A percentile compares a stretch with the other conserved stretches of the same genome.
phyloP scores from a whole-genome alignment of 495 filamentous ascomycete genomes.

The Hyaloscypha bicolor region DNA sequence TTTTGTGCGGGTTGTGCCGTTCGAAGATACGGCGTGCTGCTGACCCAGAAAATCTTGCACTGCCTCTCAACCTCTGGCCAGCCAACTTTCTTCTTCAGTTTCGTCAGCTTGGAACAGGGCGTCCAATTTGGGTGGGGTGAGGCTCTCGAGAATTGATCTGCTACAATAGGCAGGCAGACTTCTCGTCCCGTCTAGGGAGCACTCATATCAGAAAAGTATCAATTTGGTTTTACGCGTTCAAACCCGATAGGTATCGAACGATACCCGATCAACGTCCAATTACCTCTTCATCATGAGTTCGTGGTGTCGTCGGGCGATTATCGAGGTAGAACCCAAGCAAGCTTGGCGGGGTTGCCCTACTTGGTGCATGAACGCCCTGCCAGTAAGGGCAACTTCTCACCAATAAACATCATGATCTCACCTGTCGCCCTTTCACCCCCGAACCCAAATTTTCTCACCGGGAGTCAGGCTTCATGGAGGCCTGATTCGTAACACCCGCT shows the following conservation, averaged over 20 bases:
- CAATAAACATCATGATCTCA: constrained; percentile 3
- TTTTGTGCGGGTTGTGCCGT: too few relatives aligned
- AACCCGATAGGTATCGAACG: neutral
- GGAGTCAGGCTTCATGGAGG: neutral
- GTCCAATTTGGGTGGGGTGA: too few relatives aligned
- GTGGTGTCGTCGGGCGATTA: neutral
- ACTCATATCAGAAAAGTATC: too few relatives aligned
- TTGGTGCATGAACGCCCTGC: neutral
- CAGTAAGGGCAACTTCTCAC: neutral
- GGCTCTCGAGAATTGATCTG: too few relatives aligned
- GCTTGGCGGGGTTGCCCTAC: neutral
- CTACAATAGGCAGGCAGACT: too few relatives aligned
- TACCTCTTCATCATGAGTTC: neutral
- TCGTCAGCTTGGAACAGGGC: too few relatives aligned
- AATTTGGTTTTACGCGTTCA: too few relatives aligned
- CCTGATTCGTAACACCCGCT: neutral
- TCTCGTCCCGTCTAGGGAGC: too few relatives aligned
- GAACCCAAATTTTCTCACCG: neutral
- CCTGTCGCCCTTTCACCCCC: neutral
- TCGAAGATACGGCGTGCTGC: too few relatives aligned
- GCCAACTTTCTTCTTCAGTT: too few relatives aligned
- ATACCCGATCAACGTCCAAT: neutral
- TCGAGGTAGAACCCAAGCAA: neutral
- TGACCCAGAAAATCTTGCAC: too few relatives aligned
- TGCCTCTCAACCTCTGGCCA: too few relatives aligned